Base-by-base conservation (phyloP, 75 land plant genomes). In the Chamaecyparis obtusa region DNA sequence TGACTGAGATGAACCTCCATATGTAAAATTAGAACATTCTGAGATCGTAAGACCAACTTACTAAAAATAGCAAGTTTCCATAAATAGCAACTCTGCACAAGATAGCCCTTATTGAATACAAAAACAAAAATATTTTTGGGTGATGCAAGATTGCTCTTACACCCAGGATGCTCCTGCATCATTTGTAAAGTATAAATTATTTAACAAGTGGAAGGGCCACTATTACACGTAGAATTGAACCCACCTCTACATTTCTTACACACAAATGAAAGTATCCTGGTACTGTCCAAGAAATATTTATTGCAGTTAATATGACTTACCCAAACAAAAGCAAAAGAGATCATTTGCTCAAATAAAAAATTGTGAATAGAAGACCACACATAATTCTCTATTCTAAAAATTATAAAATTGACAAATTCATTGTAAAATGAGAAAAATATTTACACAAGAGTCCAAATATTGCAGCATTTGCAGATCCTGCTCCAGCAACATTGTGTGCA, bases 401-500 rank as follows among this genome's bases (percentile, higher is more conserved):
- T 19, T 15, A 78, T 13, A 43, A 41, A 8, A 44, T n/a, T 41
- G 30, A 87, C 86, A 87, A 44, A 46, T 84, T 78, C 56, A n/a
- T 19, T 39, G 27, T 30, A 87, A 44, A 7, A 7, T n/a, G 19
- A n/a, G 35, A 3, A 6, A 27, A 15, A 69, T 48, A 36, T 71
- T 93, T 93, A 98, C 99, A 87, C 19, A 95, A 88, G 17, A 98
- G 87, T 49, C 99, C 98, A 91, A 96, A 92, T 35, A 91, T 85
- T 13, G 99, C 99, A 86, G 97, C 99, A 49, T 99, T 98, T 32
- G 91, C 91, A 80, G 95, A 93, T 36, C 96, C 99, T 87, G 99
- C 99, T 83, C 90, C 97, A 69, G 87, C 97, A 85, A 94, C 90
- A 89, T 98, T 98, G 43, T 86, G 88, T 33, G 95, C 93, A 89